A percentile compares a stretch with the other conserved stretches of the same genome.
These are phyloP conservation scores for Combretum micranthum DNA, from an alignment of 345 rosid genomes.

Conservation along the genomic window DNA sequence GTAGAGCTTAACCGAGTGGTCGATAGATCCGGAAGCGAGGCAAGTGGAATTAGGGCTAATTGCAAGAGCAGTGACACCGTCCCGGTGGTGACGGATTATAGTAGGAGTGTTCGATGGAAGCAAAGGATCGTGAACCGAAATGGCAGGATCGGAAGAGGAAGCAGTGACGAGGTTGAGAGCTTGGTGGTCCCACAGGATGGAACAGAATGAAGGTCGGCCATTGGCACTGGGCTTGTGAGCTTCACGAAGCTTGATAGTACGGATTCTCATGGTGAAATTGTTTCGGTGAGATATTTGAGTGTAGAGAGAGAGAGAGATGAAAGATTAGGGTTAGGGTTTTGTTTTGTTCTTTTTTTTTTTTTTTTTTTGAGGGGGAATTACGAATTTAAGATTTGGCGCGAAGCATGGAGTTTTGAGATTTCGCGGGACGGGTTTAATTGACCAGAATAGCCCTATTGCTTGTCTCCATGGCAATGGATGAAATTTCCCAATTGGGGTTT, in stretches of 20 bases:
- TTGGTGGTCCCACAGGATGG: constrained; percentile 80
- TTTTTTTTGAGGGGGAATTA: constrained; percentile 6
- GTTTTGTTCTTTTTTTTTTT: constrained; percentile 5
- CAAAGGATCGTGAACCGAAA: constrained; percentile 70
- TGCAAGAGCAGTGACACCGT: constrained; percentile 80
- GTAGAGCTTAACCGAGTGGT: constrained; percentile 95
- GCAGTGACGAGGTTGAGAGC: constrained; percentile 77
- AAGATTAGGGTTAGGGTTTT: constrained; percentile 3
- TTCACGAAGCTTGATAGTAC: constrained; percentile 73
- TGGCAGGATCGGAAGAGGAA: constrained; percentile 67
- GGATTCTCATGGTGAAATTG: constrained; percentile 56
- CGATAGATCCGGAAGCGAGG: constrained; percentile 93
- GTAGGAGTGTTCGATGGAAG: constrained; percentile 51
- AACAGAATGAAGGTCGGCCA: constrained; percentile 60
- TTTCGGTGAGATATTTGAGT: background rate
- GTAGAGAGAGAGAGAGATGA: background rate
- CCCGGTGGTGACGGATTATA: constrained; percentile 87
- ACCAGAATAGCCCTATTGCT: no score
- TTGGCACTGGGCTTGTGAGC: constrained; percentile 49
- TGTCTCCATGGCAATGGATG: no score
- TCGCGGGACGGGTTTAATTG: constrained; percentile 10
- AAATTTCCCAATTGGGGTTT: no score
- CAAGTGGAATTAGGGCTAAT: constrained; percentile 84
- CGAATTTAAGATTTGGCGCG: constrained; percentile 5
- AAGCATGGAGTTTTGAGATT: constrained; percentile 7